A percentile compares a stretch with the other conserved stretches of the same genome.
These are phyloP conservation scores for Penicillium cinerascens DNA, from an alignment of 495 filamentous ascomycete species.

Conservation along the genomic window DNA sequence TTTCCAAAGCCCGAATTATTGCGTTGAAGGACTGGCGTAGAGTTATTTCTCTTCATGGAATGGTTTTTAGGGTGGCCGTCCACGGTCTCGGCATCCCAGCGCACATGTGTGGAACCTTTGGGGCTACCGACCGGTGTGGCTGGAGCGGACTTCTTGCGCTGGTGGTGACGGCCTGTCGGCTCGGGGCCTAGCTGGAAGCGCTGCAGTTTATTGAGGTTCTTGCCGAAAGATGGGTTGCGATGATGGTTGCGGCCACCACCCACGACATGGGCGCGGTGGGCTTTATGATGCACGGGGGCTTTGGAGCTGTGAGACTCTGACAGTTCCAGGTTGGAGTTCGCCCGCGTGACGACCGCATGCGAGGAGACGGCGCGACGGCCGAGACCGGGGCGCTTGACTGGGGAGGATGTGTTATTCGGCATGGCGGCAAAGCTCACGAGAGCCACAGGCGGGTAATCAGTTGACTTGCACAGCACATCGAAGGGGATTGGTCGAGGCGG, in stretches of 20 bases:
- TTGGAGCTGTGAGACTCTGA: constrained; percentile 35
- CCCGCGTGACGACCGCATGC: constrained; percentile 44
- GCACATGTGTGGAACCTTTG: constrained; percentile 34
- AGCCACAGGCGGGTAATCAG: constrained; percentile 23
- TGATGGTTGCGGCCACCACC: constrained; percentile 43
- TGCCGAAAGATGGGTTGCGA: constrained; percentile 42
- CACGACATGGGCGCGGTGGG: constrained; percentile 43
- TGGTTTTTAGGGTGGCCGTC: constrained; percentile 27
- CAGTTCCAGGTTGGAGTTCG: constrained; percentile 34
- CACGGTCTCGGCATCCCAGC: constrained; percentile 35
- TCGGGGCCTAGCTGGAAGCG: constrained; percentile 33
- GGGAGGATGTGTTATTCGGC: constrained; percentile 43
- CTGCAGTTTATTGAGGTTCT: constrained; percentile 43
- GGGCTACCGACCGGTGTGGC: constrained; percentile 44
- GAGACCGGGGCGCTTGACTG: constrained; percentile 47
- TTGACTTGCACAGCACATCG: constrained; percentile 20
- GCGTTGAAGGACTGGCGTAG: constrained; percentile 41
- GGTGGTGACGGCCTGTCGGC: constrained; percentile 36
- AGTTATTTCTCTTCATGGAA: constrained; percentile 47
- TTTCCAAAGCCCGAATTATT: constrained; percentile 33
- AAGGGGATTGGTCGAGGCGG: constrained; percentile 31
- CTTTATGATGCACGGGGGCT: constrained; percentile 27
- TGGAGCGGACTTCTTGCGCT: constrained; percentile 49
- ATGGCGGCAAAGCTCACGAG: constrained; percentile 29
- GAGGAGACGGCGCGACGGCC: constrained; percentile 48